Evolutionary conservation across 805 yeast species (phyloP).

Genomic region (Candida germanica): DNA sequence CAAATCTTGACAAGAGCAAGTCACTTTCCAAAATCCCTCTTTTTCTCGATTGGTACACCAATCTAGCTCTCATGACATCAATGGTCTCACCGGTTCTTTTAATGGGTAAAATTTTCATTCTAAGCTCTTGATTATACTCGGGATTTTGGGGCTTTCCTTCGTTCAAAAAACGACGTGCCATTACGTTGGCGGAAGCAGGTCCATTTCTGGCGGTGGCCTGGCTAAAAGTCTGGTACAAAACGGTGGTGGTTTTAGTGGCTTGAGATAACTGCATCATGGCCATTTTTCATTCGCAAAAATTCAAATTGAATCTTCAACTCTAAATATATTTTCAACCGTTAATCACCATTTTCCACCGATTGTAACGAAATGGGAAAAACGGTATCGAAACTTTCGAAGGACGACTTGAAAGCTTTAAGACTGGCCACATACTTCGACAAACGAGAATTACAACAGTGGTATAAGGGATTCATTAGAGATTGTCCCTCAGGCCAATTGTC

Average conservation of each 20-base stretch:
- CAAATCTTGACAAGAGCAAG: conserved; percentile 77
- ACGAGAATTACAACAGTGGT: conserved; percentile 97
- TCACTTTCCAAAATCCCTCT: conserved; percentile 96
- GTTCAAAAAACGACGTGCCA: conserved; percentile 27
- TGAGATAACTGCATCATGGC: too few species aligned
- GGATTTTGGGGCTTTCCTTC: conserved; percentile 44
- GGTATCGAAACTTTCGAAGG: conserved; percentile 87
- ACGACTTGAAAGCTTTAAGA: conserved; percentile 78
- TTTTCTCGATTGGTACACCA: conserved; percentile 87
- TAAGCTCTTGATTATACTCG: conserved; percentile 20
- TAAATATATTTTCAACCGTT: too few species aligned
- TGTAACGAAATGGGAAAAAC: conserved; percentile 99
- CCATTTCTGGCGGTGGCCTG: too few species aligned
- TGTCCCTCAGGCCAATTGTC: conserved; percentile 89
- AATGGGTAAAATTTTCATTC: conserved; percentile 71
- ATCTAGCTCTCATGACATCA: conserved; percentile 78
- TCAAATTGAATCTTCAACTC: too few species aligned
- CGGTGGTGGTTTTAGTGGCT: too few species aligned
- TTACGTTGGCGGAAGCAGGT: too few species aligned
- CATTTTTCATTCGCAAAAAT: too few species aligned
- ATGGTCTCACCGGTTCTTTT: conserved; percentile 69
- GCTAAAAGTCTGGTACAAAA: too few species aligned
- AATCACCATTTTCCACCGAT: too few species aligned
- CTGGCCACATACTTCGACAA: conserved; percentile 89
- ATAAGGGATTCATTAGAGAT: conserved; percentile 90